These are phyloP conservation scores for Fimicolochytrium jonesii DNA, from an alignment of 192 early-diverging fungal genomes.

Conservation along the genomic window DNA sequence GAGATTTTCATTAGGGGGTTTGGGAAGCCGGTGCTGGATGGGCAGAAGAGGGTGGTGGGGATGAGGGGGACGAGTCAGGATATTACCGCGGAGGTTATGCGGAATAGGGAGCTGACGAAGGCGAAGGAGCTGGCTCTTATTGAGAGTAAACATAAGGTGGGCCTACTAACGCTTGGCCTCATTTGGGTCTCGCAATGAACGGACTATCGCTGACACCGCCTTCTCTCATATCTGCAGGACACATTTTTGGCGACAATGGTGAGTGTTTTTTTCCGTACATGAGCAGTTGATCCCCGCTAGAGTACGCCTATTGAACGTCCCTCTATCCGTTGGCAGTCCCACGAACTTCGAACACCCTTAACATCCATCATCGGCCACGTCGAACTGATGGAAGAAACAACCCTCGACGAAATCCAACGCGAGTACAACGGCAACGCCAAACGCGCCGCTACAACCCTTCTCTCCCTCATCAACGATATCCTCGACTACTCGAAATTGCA, in stretches of 20 bases:
- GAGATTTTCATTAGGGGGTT: conserved; percentile 2
- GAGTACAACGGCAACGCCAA: conserved; percentile 16
- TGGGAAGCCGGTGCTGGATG: conserved; percentile 17
- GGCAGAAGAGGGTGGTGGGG: no score
- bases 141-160: conserved; percentile 14
- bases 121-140: conserved; percentile 18
- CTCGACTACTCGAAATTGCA: conserved; percentile 27
- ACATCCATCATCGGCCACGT: conserved; percentile 23
- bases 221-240: no score
- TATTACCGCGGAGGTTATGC: background rate
- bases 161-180: no score
- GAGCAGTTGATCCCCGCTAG: background rate
- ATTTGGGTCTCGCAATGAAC: background rate
- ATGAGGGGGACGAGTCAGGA: no score
- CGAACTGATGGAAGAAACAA: conserved; percentile 21
- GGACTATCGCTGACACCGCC: background rate
- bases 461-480: conserved; percentile 28
- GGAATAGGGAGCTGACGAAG: background rate
- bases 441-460: conserved; percentile 7
- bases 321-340: background rate
- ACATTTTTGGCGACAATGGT: conserved; percentile 23
- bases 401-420: conserved; percentile 11
- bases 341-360: conserved; percentile 4
- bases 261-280: conserved; percentile 1
- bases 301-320: background rate